Evolutionary conservation across 2,329 filamentous ascomycete species (phyloP), one percentile per base, ranked within the genome.

Genomic region (Rugonectria rugulosa): DNA sequence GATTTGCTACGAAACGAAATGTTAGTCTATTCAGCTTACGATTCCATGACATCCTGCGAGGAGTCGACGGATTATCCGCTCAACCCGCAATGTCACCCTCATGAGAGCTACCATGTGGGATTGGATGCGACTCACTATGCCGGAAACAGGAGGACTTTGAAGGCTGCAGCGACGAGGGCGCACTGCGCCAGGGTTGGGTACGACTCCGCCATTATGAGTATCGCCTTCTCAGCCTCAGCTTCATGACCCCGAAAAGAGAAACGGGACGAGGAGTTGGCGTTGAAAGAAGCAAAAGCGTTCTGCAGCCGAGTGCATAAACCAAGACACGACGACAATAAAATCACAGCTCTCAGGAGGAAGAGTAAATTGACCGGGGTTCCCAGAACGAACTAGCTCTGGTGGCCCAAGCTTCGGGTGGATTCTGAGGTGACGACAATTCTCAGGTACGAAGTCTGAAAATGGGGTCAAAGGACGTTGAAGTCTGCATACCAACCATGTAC

Each of bases 131-230:
- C 90, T 72, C 82, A 97, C 93, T 98, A 98, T 65, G 94, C 90
- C 24, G 94, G 94, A 75, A 97, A 95, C 53, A 98, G 82, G 56
- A 98, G 86, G 59, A 97, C 81, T 79, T 98, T 98, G 74, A 98
- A 86, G 27, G 92, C 92, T 20, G 90, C 89, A 52, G 93, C 89
- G 63, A 96, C 88, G 64, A 96, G 77, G 64, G 92, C 91, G 80
- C 89, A 93, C 79, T 97, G 93, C 73, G 86, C 80, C 74, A 98
- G 82, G n/a, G 93, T 91, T 52, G 95, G 95, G 73, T 93, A 92
- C 50, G 87, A 76, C 62, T 94, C 90, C 70, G 87, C 82, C 92
- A 96, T 96, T 69, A 66, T 73, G 65, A 54, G 47, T 52, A 44
- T 60, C 46, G 45, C 47, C 48, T 51, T 36, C 38, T 65, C 32